Percentiles rank a stretch among this genome's conserved stretches.
Conservation (phyloP, 2,329 filamentous ascomycete genomes). For the Zymoseptoria brevis region DNA sequence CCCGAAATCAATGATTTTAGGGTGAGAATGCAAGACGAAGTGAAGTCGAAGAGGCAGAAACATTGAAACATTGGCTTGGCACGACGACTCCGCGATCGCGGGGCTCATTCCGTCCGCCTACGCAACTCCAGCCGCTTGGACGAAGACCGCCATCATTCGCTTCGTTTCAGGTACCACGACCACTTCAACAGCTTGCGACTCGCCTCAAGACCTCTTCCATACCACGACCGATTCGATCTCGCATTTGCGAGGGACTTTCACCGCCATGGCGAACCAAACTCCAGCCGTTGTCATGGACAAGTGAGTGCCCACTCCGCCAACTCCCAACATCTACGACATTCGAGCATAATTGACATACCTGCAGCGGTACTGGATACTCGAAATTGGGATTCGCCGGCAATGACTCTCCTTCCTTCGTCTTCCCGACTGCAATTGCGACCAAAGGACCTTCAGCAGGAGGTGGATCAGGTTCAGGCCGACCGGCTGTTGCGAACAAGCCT, state of each 20-base stretch:
- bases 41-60: neutral
- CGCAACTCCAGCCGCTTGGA: conserved; percentile 7
- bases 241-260: neutral
- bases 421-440: conserved; percentile 95
- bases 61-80: neutral
- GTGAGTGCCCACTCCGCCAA: conserved; percentile 43
- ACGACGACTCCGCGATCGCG: neutral
- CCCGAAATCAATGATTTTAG: neutral
- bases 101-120: conserved; percentile 1
- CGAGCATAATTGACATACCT: conserved; percentile 18
- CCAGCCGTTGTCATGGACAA: conserved; percentile 99
- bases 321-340: neutral
- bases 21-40: neutral
- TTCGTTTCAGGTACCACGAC: neutral
- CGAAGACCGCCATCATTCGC: neutral
- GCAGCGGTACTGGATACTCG: conserved; percentile 96
- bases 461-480: conserved; percentile 71
- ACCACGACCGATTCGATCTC: neutral
- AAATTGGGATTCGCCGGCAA: conserved; percentile 99
- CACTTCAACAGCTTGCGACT: neutral
- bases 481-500: conserved; percentile 86
- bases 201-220: neutral
- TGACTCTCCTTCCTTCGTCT: conserved; percentile 97
- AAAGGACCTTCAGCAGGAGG: conserved; percentile 63
- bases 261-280: conserved; percentile 88